Percentiles rank a stretch among this genome's conserved stretches.
Evolutionary conservation across 345 rosid genomes (phyloP).

Genomic region (Adansonia digitata): DNA sequence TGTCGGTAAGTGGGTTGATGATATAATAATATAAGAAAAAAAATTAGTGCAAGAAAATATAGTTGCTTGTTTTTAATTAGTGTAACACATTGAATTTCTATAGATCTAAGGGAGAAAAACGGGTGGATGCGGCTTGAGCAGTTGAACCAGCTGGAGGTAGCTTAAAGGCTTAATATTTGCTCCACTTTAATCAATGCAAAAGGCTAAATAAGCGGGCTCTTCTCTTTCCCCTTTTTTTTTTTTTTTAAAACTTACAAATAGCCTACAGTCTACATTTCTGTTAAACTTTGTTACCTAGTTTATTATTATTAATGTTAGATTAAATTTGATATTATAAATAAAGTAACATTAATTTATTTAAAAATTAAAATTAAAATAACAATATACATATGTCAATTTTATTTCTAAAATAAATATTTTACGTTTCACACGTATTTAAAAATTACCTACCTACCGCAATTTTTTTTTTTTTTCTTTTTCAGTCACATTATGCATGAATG

Average conservation of each 20-base stretch:
- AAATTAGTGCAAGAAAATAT: neutral
- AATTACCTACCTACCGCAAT: too few relatives aligned
- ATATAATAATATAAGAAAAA: neutral
- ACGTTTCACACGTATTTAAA: too few relatives aligned
- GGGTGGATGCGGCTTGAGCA: neutral
- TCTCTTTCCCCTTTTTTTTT: too few relatives aligned
- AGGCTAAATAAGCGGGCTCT: too few relatives aligned
- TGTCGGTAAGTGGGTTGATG: neutral
- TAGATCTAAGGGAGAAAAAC: neutral
- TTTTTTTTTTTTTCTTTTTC: too few relatives aligned
- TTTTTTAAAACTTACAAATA: too few relatives aligned
- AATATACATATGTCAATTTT: too few relatives aligned
- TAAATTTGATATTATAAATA: too few relatives aligned
- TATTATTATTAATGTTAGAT: neutral
- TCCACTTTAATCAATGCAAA: neutral
- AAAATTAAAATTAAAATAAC: too few relatives aligned
- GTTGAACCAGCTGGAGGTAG: conserved; percentile 2
- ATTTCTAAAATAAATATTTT: too few relatives aligned
- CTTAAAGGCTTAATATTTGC: neutral
- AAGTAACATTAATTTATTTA: too few relatives aligned
- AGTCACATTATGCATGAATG: too few relatives aligned
- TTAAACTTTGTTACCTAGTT: neutral
- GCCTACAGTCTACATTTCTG: neutral
- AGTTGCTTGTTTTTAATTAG: neutral
- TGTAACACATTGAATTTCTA: neutral